Evolutionary conservation across 768 basidiomycete species (phyloP).

Genomic region (Podaxis sp.): DNA sequence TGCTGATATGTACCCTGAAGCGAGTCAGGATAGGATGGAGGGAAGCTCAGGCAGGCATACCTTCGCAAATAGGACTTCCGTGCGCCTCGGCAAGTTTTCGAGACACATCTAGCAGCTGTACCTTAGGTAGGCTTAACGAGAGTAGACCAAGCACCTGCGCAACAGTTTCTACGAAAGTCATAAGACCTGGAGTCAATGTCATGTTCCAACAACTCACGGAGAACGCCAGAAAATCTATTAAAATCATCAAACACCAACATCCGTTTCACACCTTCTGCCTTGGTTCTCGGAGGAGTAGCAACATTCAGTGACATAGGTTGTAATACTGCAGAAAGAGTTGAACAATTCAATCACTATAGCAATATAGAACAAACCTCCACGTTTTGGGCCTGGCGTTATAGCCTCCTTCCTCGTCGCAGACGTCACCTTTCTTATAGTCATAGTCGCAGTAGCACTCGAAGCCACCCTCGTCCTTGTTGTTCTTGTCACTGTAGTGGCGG

Average conservation of each 20-base stretch:
- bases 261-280: slow-evolving; percentile 15
- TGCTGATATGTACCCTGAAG: slow-evolving; percentile 52
- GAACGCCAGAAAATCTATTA: slow-evolving; percentile 39
- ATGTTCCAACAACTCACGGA: slow-evolving; percentile 42
- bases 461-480: slow-evolving; percentile 16
- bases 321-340: slow-evolving; percentile 17
- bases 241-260: slow-evolving; percentile 33
- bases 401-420: slow-evolving; percentile 24
- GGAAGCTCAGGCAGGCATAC: slow-evolving; percentile 27
- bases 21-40: not conserved
- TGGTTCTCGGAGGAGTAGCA: slow-evolving; percentile 22
- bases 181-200: not conserved
- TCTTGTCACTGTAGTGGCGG: slow-evolving; percentile 17
- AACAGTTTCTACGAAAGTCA: not conserved
- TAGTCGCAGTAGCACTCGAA: slow-evolving; percentile 17
- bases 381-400: slow-evolving; percentile 42
- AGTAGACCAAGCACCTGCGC: slow-evolving; percentile 62
- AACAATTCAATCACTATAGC: not conserved
- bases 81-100: slow-evolving; percentile 55
- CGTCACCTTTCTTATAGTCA: slow-evolving; percentile 20
- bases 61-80: slow-evolving; percentile 36
- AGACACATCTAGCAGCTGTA: slow-evolving; percentile 62
- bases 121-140: slow-evolving; percentile 58
- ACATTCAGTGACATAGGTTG: slow-evolving; percentile 26
- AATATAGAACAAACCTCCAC: slow-evolving; percentile 23